Evolutionary conservation across 306 rosid species (phyloP), one percentile per base, ranked within the genome.

Genomic region (Vicia sativa): DNA sequence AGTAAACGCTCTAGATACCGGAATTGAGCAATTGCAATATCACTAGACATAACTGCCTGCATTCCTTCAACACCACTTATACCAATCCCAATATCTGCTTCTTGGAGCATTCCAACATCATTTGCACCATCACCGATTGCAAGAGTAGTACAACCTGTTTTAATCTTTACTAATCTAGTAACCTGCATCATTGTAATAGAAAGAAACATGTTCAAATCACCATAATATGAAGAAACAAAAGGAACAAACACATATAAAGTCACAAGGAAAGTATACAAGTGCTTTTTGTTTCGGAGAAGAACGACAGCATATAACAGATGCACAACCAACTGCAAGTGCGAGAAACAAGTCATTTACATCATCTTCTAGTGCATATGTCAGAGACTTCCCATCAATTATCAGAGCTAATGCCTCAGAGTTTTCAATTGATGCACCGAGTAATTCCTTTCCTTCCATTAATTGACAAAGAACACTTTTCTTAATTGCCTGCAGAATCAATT

Each of bases 31-130:
- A 89, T 86, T 3, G 96, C 91, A 64, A 92, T 70, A 79, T 92
- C 98, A 72, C 96, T 92, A 26, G 96, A 87, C 98, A 89, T 92
- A 68, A 84, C 98, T 8, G 98, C 98, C 98, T 92, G 98, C 98
- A 89, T 92, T 81, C 98, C 96, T 81, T 92, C 98, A 10, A 92
- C 96, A 4, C 98, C 98, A 18, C 92, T 87, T 42, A 92, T 89
- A 23, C 98, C 98, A 59, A 92, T 42, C 19, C 98, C 98, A 58
- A 92, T 89, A 67, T 92, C 98, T 59, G 98, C 98, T 82, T 92
- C 98, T 84, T 92, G 98, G 63, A 92, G 96, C 98, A 92, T 92
- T 74, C 96, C 98, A 3, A 92, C 98, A 71, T 92, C 98, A 67
- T 92, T 92, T 65, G 98, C 98, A 38, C 98, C 98, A 77, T 92